Base-by-base conservation (phyloP, 257 asterid genomes). In the Ocimum tenuiflorum region DNA sequence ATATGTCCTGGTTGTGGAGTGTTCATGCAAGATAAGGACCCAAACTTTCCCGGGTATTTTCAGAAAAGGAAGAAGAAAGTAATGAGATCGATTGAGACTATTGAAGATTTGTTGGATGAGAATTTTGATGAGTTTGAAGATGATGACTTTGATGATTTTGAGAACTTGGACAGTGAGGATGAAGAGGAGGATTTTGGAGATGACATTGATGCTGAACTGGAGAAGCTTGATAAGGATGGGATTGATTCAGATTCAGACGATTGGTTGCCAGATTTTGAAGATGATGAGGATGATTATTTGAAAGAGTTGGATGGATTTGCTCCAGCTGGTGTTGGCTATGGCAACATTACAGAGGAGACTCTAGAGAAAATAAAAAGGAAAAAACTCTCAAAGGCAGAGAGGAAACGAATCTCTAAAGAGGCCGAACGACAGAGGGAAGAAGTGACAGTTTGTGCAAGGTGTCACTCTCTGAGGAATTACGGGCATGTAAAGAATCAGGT, bases 1-100 rank as follows among this genome's bases (percentile, higher is more conserved):
- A 65, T 92, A 47, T 92, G 97, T 70, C 91, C 97, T 38, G 97
- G 97, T 62, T 92, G 98, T 80, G 98, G 98, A 47, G 86, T 92
- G 54, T 87, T 82, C 73, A 87, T 92, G 97, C 98, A 92, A 70
- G 96, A 87, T 73, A 74, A 70, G 54, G 86, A 89, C 84, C 97
- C 89, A 12, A 84, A 85, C 76, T 81, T 72, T 69, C 96, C 89
- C 6, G 99, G 99, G 39, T 92, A 68, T 79, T 92, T 80, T 53
- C 85, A 81, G 64, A 46, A 79, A 70, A 82, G 78, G 38, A 81
- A 80, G 57, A 69, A 71, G 27, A 85, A 73, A 75, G 17, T 31
- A 3, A 55, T 27, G 17, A 75, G 71, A 52, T 20, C 69, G 6
- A 63, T 36, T 23, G 85, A 66, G 53, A 56, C 47, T 36, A 42